phyloP scores from a whole-genome alignment of 306 rosid species.

The Parietaria judaica region DNA sequence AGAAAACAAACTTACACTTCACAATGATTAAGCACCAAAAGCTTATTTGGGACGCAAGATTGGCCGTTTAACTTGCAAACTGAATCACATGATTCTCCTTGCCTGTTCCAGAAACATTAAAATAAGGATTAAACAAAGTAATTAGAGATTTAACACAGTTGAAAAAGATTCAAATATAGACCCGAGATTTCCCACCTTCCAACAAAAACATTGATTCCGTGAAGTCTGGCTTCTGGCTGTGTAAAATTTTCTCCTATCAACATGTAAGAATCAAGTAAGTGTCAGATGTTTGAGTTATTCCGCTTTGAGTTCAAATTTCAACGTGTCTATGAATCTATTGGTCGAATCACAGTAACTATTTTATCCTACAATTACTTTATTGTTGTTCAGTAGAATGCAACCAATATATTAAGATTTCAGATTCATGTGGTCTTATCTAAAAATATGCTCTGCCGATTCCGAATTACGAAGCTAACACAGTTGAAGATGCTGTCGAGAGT shows the following conservation, averaged over 20 bases:
- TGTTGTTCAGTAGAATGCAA: too few species aligned
- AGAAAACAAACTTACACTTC: conserved; percentile 55
- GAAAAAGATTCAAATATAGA: conserved; percentile 10
- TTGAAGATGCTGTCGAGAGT: too few species aligned
- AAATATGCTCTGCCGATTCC: too few species aligned
- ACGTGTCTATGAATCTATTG: too few species aligned
- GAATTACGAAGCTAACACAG: too few species aligned
- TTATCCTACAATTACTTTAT: too few species aligned
- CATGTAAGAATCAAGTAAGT: conserved; percentile 4
- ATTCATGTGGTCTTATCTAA: too few species aligned
- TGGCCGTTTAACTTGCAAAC: conserved; percentile 84
- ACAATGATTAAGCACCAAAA: conserved; percentile 74
- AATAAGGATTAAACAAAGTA: conserved; percentile 13
- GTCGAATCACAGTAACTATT: too few species aligned
- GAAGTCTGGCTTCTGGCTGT: conserved; percentile 55
- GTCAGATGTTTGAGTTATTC: too few species aligned
- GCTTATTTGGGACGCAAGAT: conserved; percentile 81
- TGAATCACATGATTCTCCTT: conserved; percentile 76
- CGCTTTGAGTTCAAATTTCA: too few species aligned
- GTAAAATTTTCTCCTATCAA: conserved; percentile 40
- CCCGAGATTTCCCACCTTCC: conserved; percentile 56
- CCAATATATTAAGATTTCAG: too few species aligned
- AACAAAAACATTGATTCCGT: conserved; percentile 68
- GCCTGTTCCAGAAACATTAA: conserved; percentile 42
- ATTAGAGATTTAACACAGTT: conserved; percentile 19